A percentile compares a stretch with the other conserved stretches of the same genome.
phyloP scores from a whole-genome alignment of 2,329 filamentous ascomycete genomes.

The Fusarium sp. region DNA sequence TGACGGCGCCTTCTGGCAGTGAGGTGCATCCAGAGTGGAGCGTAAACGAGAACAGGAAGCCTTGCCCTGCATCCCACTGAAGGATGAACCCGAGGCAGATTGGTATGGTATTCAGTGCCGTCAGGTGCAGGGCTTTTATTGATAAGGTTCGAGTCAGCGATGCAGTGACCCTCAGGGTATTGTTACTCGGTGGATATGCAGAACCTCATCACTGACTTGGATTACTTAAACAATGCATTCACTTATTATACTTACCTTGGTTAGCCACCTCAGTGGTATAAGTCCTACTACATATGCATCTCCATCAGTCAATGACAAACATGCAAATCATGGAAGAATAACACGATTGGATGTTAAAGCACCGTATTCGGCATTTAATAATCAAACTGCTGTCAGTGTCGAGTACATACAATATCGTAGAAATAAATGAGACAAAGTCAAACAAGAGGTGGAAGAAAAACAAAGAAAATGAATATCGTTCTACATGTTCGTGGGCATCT shows the following conservation, averaged over 20 bases:
- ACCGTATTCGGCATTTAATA: neutral
- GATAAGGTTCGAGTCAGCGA: conserved; percentile 14
- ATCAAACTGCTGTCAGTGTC: neutral
- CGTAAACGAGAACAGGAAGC: neutral
- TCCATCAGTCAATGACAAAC: conserved; percentile 12
- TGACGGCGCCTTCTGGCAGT: conserved; percentile 12
- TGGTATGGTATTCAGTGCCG: neutral
- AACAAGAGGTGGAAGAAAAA: neutral
- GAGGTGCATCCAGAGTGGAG: neutral
- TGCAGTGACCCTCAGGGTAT: neutral
- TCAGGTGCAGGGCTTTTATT: neutral
- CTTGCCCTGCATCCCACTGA: conserved; percentile 29
- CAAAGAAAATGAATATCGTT: neutral
- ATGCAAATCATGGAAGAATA: neutral
- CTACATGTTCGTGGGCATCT: neutral
- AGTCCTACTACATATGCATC: neutral
- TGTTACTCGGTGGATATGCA: neutral
- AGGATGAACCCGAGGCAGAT: conserved; percentile 1
- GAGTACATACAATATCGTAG: neutral
- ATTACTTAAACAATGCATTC: neutral
- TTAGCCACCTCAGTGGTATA: neutral
- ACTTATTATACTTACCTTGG: no score
- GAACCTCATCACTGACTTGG: neutral
- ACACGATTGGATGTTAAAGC: neutral
- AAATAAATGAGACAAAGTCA: neutral